phyloP scores from a whole-genome alignment of 2,329 filamentous ascomycete genomes.

The Westerdykella aurantiaca region DNA sequence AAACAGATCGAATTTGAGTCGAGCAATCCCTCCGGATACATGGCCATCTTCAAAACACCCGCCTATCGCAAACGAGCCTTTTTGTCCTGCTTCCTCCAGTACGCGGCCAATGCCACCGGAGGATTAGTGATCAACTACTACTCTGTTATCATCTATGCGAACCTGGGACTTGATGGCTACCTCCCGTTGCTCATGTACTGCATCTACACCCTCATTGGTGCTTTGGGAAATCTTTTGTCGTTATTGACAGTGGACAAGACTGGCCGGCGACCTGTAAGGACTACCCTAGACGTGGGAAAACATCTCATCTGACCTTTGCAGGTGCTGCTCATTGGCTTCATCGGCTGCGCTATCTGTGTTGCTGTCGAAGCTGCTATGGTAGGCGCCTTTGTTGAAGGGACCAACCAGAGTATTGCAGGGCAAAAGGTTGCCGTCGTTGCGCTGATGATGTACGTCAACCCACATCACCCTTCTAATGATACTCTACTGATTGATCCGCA shows the following conservation, averaged over 20 bases:
- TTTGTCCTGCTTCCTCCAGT: slow-evolving; percentile 18
- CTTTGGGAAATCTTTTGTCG: slow-evolving; percentile 17
- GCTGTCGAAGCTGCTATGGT: slow-evolving; percentile 22
- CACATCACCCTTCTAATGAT: background rate
- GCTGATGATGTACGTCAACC: slow-evolving; percentile 14
- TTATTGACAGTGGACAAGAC: slow-evolving; percentile 20
- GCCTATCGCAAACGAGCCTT: slow-evolving; percentile 19
- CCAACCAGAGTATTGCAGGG: slow-evolving; percentile 8
- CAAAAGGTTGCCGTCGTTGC: slow-evolving; percentile 20
- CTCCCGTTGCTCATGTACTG: slow-evolving; percentile 22
- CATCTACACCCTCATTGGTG: slow-evolving; percentile 21
- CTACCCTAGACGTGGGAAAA: background rate
- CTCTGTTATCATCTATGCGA: slow-evolving; percentile 20
- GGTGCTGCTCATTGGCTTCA: slow-evolving; percentile 19
- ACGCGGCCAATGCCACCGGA: slow-evolving; percentile 20
- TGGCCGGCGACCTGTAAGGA: slow-evolving; percentile 14
- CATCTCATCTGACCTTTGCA: slow-evolving; percentile 4
- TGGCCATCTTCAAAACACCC: slow-evolving; percentile 14
- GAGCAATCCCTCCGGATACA: slow-evolving; percentile 14
- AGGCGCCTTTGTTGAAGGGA: slow-evolving; percentile 12
- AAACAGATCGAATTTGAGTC: slow-evolving; percentile 20
- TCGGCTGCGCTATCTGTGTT: slow-evolving; percentile 34
- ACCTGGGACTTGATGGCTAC: slow-evolving; percentile 16
- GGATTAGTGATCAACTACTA: slow-evolving; percentile 22
- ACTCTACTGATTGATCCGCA: background rate